Conservation (phyloP, 768 basidiomycete genomes). For the Mycena capillaripes region DNA sequence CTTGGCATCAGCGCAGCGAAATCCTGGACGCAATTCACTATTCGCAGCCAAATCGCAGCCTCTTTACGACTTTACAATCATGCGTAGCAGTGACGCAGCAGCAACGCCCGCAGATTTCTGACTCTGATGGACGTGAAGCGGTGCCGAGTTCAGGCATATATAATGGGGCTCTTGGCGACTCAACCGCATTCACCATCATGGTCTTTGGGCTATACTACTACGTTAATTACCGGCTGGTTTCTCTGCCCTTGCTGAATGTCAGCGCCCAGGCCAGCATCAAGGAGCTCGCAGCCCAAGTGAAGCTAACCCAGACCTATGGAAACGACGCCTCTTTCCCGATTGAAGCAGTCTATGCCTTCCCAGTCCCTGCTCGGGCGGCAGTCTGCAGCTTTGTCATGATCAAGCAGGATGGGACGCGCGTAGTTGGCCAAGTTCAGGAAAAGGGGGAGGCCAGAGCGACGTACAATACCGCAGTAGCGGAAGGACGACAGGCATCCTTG, state of each 20-base stretch:
- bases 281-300: conserved; percentile 37
- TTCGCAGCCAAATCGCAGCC: neutral
- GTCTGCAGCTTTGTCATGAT: conserved; percentile 33
- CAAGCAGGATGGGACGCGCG: conserved; percentile 34
- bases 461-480: conserved; percentile 26
- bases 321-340: conserved; percentile 32
- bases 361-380: conserved; percentile 28
- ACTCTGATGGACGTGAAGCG: neutral
- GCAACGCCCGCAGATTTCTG: neutral
- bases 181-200: conserved; percentile 3
- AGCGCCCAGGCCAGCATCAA: conserved; percentile 34
- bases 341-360: conserved; percentile 35
- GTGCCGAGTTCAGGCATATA: neutral
- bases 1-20: neutral
- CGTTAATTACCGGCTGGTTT: neutral
- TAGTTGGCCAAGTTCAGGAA: conserved; percentile 32
- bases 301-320: conserved; percentile 35
- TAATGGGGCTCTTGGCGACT: neutral
- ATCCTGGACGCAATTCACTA: neutral
- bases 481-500: conserved; percentile 31
- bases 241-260: conserved; percentile 31
- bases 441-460: conserved; percentile 32
- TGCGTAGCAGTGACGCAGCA: neutral
- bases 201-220: conserved; percentile 27
- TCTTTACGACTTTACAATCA: neutral